phyloP scores from a whole-genome alignment of 345 rosid genomes.

The Dipteronia sinensis region DNA sequence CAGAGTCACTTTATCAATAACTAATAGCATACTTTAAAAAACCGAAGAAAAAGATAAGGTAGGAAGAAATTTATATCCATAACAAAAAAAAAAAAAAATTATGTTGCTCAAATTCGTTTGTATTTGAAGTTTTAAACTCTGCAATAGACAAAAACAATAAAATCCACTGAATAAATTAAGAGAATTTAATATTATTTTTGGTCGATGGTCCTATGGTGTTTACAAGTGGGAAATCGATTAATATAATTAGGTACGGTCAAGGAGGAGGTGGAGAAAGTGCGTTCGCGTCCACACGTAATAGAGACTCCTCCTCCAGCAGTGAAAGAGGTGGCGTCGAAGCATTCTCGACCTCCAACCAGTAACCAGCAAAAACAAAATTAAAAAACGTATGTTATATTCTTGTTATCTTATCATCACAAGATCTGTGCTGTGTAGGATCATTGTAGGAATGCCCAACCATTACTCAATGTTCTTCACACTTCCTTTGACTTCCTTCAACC shows the following conservation, averaged over 20 bases:
- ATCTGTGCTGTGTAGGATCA: not conserved
- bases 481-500: not conserved
- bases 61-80: too few species aligned
- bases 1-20: too few species aligned
- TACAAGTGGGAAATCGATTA: not conserved
- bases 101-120: too few species aligned
- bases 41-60: too few species aligned
- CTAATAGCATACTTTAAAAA: too few species aligned
- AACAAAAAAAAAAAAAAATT: too few species aligned
- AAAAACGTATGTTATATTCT: not conserved
- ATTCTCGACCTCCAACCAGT: not conserved
- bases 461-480: not conserved
- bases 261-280: not conserved
- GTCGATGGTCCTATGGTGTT: not conserved
- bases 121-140: not conserved
- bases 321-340: conserved; percentile 11
- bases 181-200: too few species aligned
- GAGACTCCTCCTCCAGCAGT: not conserved
- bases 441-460: conserved; percentile 10
- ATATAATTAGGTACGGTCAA: not conserved
- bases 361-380: not conserved
- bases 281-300: not conserved
- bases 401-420: not conserved
- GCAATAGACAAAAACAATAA: not conserved
- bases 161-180: not conserved